Percentiles rank a stretch among this genome's conserved stretches.
Conservation (phyloP, 139 green algal genomes). For the Eudorina sp. region DNA sequence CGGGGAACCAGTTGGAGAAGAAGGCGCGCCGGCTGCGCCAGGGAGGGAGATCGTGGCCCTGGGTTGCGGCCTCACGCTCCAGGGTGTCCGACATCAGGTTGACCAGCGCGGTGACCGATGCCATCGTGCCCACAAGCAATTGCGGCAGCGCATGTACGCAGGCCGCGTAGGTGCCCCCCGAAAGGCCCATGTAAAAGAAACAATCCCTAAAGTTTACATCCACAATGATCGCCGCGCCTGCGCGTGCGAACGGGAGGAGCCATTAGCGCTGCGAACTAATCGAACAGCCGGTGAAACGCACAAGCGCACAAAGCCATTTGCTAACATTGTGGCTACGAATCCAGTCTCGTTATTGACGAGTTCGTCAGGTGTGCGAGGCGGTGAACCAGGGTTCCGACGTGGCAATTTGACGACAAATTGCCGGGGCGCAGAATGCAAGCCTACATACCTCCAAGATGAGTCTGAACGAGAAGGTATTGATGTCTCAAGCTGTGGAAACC, state of each 20-base stretch:
- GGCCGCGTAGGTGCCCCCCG: not conserved
- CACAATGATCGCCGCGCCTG: conserved; percentile 6
- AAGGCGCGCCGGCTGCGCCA: conserved; percentile 11
- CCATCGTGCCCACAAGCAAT: conserved; percentile 9
- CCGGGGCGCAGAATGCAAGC: too few species aligned
- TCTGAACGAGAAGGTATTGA: not conserved
- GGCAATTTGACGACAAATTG: too few species aligned
- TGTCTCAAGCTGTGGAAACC: not conserved
- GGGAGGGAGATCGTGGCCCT: not conserved
- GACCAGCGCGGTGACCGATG: not conserved
- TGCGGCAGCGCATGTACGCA: conserved; percentile 11
- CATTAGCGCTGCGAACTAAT: too few species aligned
- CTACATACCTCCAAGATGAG: not conserved
- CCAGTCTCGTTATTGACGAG: too few species aligned
- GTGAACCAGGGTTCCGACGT: too few species aligned
- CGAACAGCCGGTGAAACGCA: too few species aligned
- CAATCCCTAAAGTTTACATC: not conserved
- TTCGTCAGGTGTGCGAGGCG: too few species aligned
- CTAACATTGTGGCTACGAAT: too few species aligned
- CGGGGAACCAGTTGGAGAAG: conserved; percentile 8
- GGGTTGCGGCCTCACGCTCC: not conserved
- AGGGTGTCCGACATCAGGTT: not conserved
- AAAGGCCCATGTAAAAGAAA: not conserved
- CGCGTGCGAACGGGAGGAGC: too few species aligned
- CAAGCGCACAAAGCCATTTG: too few species aligned